A percentile compares a stretch with the other conserved stretches of the same genome.
Evolutionary conservation across 1,284 basidiomycete genomes (phyloP).

Genomic region (Takashimella koratensis): DNA sequence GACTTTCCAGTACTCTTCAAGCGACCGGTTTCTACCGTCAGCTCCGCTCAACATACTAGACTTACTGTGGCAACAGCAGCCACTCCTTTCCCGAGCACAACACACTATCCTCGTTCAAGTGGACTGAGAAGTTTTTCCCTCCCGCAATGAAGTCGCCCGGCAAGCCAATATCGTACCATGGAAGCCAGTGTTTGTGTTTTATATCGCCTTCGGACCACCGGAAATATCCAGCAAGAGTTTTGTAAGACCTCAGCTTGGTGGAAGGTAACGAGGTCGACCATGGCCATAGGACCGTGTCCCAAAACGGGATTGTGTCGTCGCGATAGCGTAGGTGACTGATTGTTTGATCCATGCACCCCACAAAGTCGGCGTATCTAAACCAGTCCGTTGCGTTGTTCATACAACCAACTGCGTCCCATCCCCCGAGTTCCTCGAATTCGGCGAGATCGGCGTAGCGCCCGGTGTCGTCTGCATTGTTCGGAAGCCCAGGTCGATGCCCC

Average conservation of each 20-base stretch:
- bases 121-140: background rate
- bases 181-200: background rate
- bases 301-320: background rate
- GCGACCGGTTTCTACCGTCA: background rate
- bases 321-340: background rate
- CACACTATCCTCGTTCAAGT: background rate
- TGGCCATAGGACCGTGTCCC: background rate
- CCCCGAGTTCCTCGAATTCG: background rate
- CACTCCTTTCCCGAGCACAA: background rate
- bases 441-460: background rate
- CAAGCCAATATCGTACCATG: background rate
- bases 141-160: background rate
- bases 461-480: background rate
- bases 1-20: background rate
- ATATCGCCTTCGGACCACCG: background rate
- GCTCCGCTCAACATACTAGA: background rate
- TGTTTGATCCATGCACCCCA: background rate
- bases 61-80: background rate
- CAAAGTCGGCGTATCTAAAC: background rate
- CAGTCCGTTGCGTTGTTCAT: background rate
- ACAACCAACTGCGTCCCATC: background rate
- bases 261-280: background rate
- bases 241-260: background rate
- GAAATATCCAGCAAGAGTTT: background rate
- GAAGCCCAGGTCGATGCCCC: background rate